phyloP scores from a whole-genome alignment of 148 eudicot species.

The Rhododendron kiyosumense region DNA sequence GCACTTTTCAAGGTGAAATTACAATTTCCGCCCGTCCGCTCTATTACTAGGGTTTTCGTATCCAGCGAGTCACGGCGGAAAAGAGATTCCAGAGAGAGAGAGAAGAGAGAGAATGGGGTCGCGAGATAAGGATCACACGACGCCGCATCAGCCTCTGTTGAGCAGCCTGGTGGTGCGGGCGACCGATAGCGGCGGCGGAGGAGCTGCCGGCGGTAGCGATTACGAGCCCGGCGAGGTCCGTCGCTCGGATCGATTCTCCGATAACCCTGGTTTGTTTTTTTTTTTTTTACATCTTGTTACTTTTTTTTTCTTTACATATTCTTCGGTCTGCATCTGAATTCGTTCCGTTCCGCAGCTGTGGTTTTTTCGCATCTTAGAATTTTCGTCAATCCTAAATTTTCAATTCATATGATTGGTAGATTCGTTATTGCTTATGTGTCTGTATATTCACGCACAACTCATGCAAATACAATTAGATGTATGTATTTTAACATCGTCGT shows the following conservation, averaged over 20 bases:
- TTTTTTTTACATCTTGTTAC: neutral
- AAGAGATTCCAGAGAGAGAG: neutral
- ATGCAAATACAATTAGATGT: neutral
- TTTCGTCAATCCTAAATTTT: neutral
- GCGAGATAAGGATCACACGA: slow-evolving; percentile 52
- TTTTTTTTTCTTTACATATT: neutral
- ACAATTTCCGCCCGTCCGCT: neutral
- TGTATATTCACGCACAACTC: neutral
- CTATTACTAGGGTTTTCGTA: neutral
- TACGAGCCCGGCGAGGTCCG: slow-evolving; percentile 96
- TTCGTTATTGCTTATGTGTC: neutral
- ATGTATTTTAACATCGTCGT: neutral
- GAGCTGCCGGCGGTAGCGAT: slow-evolving; percentile 47
- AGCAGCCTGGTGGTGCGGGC: slow-evolving; percentile 93
- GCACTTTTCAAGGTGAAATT: neutral
- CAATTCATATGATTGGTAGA: neutral
- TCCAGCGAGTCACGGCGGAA: neutral
- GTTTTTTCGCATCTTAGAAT: slow-evolving; percentile 1
- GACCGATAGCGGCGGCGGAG: slow-evolving; percentile 45
- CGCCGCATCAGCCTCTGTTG: slow-evolving; percentile 72
- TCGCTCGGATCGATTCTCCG: slow-evolving; percentile 61
- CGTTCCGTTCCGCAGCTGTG: neutral
- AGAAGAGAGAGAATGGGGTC: slow-evolving; percentile 49
- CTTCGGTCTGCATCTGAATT: neutral
- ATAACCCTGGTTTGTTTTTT: slow-evolving; percentile 44